Evolutionary conservation across 106 monocot species (phyloP).

Genomic region (Amphibolis antarctica): DNA sequence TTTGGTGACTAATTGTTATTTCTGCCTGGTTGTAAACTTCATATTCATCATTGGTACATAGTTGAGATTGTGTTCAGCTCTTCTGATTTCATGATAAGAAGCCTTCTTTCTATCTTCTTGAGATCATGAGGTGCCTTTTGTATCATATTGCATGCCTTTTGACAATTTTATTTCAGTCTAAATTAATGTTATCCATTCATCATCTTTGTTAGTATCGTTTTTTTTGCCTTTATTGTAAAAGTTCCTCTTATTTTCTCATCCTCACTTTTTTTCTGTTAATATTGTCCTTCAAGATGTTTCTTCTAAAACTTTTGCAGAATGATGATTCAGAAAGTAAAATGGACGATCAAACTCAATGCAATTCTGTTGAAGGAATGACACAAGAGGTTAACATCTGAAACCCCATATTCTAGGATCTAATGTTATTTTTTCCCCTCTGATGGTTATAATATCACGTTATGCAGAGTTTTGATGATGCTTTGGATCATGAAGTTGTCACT

Average conservation of each 20-base stretch:
- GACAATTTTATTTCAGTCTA: background rate
- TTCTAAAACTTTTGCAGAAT: background rate
- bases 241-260: background rate
- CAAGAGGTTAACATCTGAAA: background rate
- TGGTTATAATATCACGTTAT: background rate
- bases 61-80: too few relatives aligned
- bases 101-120: too few relatives aligned
- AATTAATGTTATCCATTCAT: background rate
- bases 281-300: background rate
- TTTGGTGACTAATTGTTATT: too few relatives aligned
- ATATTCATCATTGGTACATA: too few relatives aligned
- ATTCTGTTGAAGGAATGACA: background rate
- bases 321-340: background rate
- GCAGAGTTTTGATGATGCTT: background rate
- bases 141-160: too few relatives aligned
- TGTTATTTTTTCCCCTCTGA: background rate
- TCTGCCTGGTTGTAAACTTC: too few relatives aligned
- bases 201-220: too few relatives aligned
- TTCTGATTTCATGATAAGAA: too few relatives aligned
- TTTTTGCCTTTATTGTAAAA: background rate
- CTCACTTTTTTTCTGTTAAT: background rate
- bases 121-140: too few relatives aligned
- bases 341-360: background rate
- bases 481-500: background rate
- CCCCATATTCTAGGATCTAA: background rate